These are phyloP conservation scores for Aspergillus brasiliensis DNA, from an alignment of 2,329 filamentous ascomycete genomes.

Conservation along the genomic window DNA sequence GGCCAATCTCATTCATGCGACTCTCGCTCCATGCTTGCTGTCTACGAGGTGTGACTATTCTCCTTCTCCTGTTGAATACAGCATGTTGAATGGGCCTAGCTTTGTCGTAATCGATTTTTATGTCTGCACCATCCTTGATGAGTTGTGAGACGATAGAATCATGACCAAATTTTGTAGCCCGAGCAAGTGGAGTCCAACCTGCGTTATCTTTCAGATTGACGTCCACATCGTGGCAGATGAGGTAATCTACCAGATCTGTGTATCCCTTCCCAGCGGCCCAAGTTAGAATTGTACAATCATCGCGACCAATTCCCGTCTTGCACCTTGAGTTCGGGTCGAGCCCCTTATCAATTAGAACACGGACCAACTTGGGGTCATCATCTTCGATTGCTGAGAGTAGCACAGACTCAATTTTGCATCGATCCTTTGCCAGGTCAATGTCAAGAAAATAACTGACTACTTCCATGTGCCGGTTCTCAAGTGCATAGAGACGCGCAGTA, in stretches of 20 bases:
- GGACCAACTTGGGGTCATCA: neutral
- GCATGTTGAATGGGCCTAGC: too few relatives aligned
- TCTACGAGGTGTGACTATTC: too few relatives aligned
- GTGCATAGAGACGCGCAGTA: neutral
- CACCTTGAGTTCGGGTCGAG: neutral
- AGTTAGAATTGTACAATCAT: conserved; percentile 7
- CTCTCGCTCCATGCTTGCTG: too few relatives aligned
- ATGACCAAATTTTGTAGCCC: neutral
- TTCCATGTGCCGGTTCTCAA: neutral
- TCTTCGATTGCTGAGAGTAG: neutral
- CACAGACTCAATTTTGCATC: neutral
- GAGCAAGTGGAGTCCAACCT: conserved; percentile 2
- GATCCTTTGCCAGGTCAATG: neutral
- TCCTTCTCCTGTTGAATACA: too few relatives aligned
- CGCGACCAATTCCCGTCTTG: neutral
- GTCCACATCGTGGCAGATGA: neutral
- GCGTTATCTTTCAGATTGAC: neutral
- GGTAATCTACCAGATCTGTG: neutral
- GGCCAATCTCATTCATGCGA: too few relatives aligned
- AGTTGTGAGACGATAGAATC: neutral
- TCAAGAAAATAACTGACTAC: neutral
- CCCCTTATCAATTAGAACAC: neutral
- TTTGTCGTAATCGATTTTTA: neutral
- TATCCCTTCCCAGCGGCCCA: conserved; percentile 8
- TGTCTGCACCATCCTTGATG: neutral